Evolutionary conservation across 306 rosid genomes (phyloP), one percentile per base, ranked within the genome.

Genomic region (Gastrolobium bilobum): DNA sequence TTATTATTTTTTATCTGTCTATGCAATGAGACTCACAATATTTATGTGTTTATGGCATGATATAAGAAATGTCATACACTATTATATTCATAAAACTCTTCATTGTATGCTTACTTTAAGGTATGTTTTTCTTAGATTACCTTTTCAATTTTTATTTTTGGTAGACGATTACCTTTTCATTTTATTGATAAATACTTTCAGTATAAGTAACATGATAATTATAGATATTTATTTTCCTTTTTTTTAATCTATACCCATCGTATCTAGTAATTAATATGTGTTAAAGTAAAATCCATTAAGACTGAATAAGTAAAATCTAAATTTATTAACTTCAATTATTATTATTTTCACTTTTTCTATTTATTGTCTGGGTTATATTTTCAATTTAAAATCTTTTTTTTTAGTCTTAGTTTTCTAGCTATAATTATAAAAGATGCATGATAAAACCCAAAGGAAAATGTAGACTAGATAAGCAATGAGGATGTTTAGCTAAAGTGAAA

Each of bases 171-270:
- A 20, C 26, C 26, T 20, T 20, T 20, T 48, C 20, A 11, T n/a
- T 11, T 42, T 43, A 66, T 43, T 66, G 54, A 66, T 38, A 66
- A 43, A 66, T 66, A 29, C 33, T 63, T 14, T 39, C 33, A 4
- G 48, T 63, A 38, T 14, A 63, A 14, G 69, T 63, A 38, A 63
- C 3, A 47, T 47, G 5, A 46, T 46, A 9, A 6, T 43, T 2
- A 46, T 46, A 10, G 5, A 46, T 46, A 9, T 43, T 43, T 2
- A 46, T 46, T 46, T 46, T 46, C n/a, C 26, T 13, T 51, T 51
- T 13, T 14, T 51, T n/a, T 46, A 1, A n/a, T 51, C 20, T 51
- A 20, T 51, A 0, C 29, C 31, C 4, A 3, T 4, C n/a, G 13
- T 8, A 57, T 30, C 13, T 1, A 57, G 61, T 20, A 50, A 3